A percentile compares a stretch with the other conserved stretches of the same genome.
Conservation (phyloP, 768 basidiomycete species). For the Lentinula lateritia region DNA sequence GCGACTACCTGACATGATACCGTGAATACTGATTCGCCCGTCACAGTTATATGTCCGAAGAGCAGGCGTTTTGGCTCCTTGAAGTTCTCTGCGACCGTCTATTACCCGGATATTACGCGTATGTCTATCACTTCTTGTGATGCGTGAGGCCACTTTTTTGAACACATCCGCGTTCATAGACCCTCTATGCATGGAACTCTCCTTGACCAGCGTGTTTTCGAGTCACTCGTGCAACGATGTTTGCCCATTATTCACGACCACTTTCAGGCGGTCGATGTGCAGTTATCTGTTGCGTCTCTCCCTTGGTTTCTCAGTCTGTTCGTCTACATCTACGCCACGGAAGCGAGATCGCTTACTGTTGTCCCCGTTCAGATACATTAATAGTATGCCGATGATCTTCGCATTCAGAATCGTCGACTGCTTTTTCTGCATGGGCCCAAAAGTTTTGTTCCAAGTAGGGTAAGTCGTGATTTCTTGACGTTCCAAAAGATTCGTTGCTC, state of each 20-base stretch:
- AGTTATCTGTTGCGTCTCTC: constrained; percentile 92
- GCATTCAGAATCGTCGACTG: constrained; percentile 97
- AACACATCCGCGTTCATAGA: constrained; percentile 28
- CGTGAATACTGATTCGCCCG: neutral
- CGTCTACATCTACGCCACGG: constrained; percentile 27
- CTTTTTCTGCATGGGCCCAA: constrained; percentile 98
- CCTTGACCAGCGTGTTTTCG: constrained; percentile 97
- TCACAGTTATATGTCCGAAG: constrained; percentile 94
- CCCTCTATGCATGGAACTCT: constrained; percentile 99
- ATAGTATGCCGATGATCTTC: constrained; percentile 96
- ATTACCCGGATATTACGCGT: constrained; percentile 97
- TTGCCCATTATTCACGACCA: constrained; percentile 93
- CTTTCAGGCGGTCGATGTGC: constrained; percentile 87
- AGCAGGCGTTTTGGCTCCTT: constrained; percentile 96
- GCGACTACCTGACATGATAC: neutral
- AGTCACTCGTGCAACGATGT: constrained; percentile 84
- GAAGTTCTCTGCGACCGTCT: constrained; percentile 93
- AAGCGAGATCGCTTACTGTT: constrained; percentile 2
- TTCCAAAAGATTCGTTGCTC: constrained; percentile 10
- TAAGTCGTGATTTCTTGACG: constrained; percentile 31
- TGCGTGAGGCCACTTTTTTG: neutral
- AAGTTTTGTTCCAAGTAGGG: constrained; percentile 98
- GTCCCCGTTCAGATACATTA: constrained; percentile 57
- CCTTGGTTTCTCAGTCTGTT: constrained; percentile 98
- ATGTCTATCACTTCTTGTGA: constrained; percentile 16